phyloP scores from a whole-genome alignment of 2,329 filamentous ascomycete species.

The Pestalotiopsis fici region DNA sequence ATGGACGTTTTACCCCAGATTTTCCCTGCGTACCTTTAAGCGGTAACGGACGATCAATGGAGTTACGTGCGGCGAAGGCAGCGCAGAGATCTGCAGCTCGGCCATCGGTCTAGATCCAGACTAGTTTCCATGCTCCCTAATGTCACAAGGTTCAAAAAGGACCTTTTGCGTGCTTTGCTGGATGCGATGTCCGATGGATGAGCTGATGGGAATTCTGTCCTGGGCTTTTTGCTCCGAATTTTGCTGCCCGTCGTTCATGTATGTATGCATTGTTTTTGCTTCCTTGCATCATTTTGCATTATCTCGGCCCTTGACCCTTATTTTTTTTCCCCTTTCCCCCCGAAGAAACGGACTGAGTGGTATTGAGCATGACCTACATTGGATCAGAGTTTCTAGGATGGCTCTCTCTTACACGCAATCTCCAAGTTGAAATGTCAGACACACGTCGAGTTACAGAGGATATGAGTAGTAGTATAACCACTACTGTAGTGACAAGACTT shows the following conservation, averaged over 20 bases:
- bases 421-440: not conserved
- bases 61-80: not conserved
- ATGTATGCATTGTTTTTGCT: not conserved
- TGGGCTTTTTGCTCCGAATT: not conserved
- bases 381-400: not conserved
- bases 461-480: not conserved
- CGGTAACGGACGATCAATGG: not conserved
- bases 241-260: not conserved
- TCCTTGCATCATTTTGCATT: not conserved
- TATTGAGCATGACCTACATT: not conserved
- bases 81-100: slow-evolving; percentile 3
- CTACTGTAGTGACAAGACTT: not conserved
- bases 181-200: not conserved
- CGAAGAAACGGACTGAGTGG: not conserved
- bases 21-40: not conserved
- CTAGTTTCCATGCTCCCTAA: not conserved
- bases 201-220: not conserved
- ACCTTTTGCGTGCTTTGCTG: not conserved
- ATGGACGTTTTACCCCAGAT: slow-evolving; percentile 6
- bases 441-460: slow-evolving; percentile 1
- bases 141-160: slow-evolving; percentile 6
- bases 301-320: not conserved
- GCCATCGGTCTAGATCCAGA: not conserved
- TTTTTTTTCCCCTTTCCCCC: not conserved
- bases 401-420: not conserved